phyloP scores from a whole-genome alignment of 2,329 filamentous ascomycete genomes.

The Trichoderma sp. region DNA sequence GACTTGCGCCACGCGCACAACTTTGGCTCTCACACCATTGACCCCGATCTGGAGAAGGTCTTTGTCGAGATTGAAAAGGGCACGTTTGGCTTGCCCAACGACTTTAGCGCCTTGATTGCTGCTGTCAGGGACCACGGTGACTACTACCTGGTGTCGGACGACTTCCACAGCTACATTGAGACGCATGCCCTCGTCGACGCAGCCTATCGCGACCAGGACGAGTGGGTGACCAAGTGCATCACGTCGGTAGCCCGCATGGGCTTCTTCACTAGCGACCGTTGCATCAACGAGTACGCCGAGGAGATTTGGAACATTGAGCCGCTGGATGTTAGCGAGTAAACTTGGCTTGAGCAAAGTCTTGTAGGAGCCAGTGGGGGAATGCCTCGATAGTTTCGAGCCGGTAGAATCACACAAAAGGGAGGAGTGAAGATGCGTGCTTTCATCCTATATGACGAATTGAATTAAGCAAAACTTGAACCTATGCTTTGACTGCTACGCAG shows the following conservation, averaged over 20 bases:
- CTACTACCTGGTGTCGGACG: conserved; percentile 96
- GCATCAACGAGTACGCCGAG: conserved; percentile 97
- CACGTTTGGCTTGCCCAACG: conserved; percentile 72
- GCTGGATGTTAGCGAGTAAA: conserved; percentile 46
- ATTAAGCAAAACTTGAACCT: not conserved
- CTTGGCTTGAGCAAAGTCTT: not conserved
- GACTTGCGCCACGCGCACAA: conserved; percentile 88
- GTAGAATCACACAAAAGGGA: not conserved
- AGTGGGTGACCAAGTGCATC: conserved; percentile 90
- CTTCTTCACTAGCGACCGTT: conserved; percentile 93
- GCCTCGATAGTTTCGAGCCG: not conserved
- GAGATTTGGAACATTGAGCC: conserved; percentile 97
- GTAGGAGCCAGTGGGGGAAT: not conserved
- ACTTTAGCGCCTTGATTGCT: conserved; percentile 79
- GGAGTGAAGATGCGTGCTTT: not conserved
- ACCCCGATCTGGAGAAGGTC: conserved; percentile 72
- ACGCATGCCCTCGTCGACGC: conserved; percentile 90
- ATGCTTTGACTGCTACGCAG: not conserved
- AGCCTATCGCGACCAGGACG: conserved; percentile 86
- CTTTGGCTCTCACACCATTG: conserved; percentile 75
- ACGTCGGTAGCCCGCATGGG: conserved; percentile 89
- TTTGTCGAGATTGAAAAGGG: conserved; percentile 78
- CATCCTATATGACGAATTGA: conserved; percentile 15
- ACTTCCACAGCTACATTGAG: conserved; percentile 92
- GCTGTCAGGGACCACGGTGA: conserved; percentile 91